Base-by-base conservation (phyloP, 257 asterid genomes). In the Euphrasia confusa region DNA sequence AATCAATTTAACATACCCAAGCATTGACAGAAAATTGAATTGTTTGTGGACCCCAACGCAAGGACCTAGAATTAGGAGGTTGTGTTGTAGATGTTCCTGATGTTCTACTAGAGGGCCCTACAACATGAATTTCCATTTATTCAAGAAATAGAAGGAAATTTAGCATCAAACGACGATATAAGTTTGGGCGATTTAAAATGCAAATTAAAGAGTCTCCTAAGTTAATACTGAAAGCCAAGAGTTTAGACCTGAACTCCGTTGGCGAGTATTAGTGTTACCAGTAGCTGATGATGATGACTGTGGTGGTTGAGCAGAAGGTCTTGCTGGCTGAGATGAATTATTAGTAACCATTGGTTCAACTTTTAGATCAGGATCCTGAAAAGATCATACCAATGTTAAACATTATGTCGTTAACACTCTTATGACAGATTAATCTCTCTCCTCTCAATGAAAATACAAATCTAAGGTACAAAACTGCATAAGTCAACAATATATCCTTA, bases 11-110 rank as follows among this genome's bases (percentile, higher is more conserved):
- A 74, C 79, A 61, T 86, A 92, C 98, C 98, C 98, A 89, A 65
- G 97, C 96, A 78, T 89, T 89, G 79, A 81, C 90, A 28, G 96
- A 83, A 78, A 92, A 88, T 63, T 75, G 98, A 65, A 89, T 80
- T 53, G 97, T 86, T 53, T 83, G 83, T 44, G 62, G 76, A 76
- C 89, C 89, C 95, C 89, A 86, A 32, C 75, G 86, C 78, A 86
- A 75, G 5, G 93, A 77, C 21, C 87, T 52, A 59, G 94, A 60
- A 71, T 59, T 77, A 72, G 68, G 40, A 58, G 92, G 79, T 61
- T 88, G 68, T 30, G 54, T 45, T 45, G 84, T 47, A 40, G 94
- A 70, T 65, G 84, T 58, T 61, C 85, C 94, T 4, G 91, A 70
- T 70, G 95, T 75, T 79, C 95, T 81, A 64, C 75, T 67, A 49